Percentiles rank a stretch among this genome's conserved stretches.
These are phyloP conservation scores for Themeda triandra DNA, from an alignment of 176 grass and related monocot genomes.

Conservation along the genomic window DNA sequence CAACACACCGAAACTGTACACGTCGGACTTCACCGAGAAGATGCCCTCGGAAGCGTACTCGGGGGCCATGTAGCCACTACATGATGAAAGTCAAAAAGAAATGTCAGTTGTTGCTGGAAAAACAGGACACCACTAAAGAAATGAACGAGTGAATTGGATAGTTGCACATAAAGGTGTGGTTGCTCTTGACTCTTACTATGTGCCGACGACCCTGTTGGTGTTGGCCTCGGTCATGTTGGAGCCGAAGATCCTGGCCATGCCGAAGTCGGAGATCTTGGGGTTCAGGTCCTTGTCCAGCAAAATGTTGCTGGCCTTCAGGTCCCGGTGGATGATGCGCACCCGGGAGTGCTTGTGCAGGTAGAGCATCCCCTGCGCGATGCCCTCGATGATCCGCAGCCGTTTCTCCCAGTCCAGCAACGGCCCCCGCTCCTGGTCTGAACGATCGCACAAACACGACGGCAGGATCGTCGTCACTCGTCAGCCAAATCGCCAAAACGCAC, in stretches of 20 bases:
- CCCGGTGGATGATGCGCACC: slow-evolving; percentile 42
- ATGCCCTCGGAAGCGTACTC: slow-evolving; percentile 50
- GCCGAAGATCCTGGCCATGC: slow-evolving; percentile 41
- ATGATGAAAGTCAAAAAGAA: not conserved
- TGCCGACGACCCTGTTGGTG: slow-evolving; percentile 50
- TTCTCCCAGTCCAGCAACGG: slow-evolving; percentile 21
- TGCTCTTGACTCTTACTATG: not conserved
- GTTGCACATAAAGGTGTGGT: not conserved
- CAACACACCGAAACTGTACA: slow-evolving; percentile 78
- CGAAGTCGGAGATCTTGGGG: slow-evolving; percentile 57
- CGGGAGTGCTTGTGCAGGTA: slow-evolving; percentile 52
- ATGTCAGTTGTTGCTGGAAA: not conserved
- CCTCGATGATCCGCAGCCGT: slow-evolving; percentile 32
- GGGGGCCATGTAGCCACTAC: slow-evolving; percentile 49
- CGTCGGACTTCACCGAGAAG: slow-evolving; percentile 75
- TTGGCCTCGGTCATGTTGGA: slow-evolving; percentile 45
- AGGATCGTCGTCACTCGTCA: too few species aligned
- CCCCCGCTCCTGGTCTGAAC: slow-evolving; percentile 8
- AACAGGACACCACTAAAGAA: not conserved
- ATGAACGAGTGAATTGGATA: not conserved
- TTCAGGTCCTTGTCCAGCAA: slow-evolving; percentile 30
- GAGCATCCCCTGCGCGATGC: slow-evolving; percentile 43
- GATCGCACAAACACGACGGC: too few species aligned
- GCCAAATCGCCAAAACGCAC: too few species aligned
- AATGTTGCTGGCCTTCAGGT: slow-evolving; percentile 50